These are phyloP conservation scores for Neovahlkampfia damariscottae DNA, from an alignment of 78 protist genomes.

Conservation along the genomic window DNA sequence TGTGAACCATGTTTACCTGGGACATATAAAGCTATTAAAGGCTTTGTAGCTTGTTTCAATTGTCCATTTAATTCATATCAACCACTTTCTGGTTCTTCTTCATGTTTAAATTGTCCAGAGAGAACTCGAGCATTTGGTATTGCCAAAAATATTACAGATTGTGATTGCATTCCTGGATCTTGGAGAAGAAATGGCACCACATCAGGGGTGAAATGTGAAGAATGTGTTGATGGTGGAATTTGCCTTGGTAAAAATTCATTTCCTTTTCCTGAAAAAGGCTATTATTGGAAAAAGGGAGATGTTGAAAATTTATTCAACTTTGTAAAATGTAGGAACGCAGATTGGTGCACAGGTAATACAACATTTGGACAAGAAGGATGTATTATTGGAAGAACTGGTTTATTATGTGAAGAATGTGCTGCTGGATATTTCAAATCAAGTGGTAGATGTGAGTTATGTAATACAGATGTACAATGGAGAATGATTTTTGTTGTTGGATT, in stretches of 20 bases:
- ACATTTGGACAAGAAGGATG: not conserved
- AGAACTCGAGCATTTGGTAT: not conserved
- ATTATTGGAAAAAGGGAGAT: not conserved
- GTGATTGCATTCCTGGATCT: not conserved
- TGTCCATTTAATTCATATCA: not conserved
- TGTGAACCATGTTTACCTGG: not conserved
- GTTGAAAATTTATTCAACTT: not conserved
- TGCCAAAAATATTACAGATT: not conserved
- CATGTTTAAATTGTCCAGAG: not conserved
- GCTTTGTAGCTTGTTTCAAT: not conserved
- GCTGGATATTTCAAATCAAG: not conserved
- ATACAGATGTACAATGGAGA: not conserved
- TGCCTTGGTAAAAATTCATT: not conserved
- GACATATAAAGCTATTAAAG: not conserved
- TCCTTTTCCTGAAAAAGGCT: not conserved
- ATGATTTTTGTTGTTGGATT: not conserved
- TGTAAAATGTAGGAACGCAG: no score
- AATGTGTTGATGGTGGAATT: not conserved
- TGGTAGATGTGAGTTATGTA: not conserved
- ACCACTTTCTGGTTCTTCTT: not conserved
- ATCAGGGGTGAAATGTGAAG: not conserved
- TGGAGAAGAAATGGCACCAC: not conserved
- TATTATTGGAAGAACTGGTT: not conserved
- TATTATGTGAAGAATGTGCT: not conserved
- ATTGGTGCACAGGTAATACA: not conserved